Evolutionary conservation across 2,329 filamentous ascomycete genomes (phyloP).

Genomic region (Fusarium praegraminearum): DNA sequence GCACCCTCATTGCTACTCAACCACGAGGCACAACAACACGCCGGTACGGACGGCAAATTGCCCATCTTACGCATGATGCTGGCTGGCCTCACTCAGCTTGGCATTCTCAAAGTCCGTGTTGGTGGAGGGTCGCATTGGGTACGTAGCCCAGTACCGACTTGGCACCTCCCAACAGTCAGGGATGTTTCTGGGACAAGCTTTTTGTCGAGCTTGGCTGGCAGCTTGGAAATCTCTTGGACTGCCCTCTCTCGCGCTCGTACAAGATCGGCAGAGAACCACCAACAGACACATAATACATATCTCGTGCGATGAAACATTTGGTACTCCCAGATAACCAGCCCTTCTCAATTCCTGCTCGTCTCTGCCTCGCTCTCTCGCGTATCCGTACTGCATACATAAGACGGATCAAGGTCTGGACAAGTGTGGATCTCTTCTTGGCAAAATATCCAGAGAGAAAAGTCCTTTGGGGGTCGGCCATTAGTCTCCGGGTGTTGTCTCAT

Average conservation of each 20-base stretch:
- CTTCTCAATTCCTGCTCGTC: conserved; percentile 22
- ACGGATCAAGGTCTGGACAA: conserved; percentile 19
- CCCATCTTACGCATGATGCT: not conserved
- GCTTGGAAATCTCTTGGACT: conserved; percentile 26
- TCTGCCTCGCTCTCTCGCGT: not conserved
- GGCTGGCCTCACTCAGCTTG: conserved; percentile 7
- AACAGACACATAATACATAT: not conserved
- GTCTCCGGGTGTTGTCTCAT: conserved; percentile 18
- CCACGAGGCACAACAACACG: not conserved
- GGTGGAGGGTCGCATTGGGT: conserved; percentile 11
- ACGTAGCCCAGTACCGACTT: conserved; percentile 33
- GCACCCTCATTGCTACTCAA: conserved; percentile 15
- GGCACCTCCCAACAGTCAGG: conserved; percentile 10
- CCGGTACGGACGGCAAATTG: conserved; percentile 27
- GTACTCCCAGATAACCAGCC: conserved; percentile 2
- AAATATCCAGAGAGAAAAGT: not conserved
- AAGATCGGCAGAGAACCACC: conserved; percentile 22
- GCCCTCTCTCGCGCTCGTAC: conserved; percentile 2
- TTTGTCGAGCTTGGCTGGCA: conserved; percentile 26
- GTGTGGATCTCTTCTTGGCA: conserved; percentile 25
- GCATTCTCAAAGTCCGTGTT: not conserved
- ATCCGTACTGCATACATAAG: not conserved
- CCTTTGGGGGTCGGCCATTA: conserved; percentile 41
- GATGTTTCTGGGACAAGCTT: conserved; percentile 13
- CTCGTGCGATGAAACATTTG: conserved; percentile 38